Evolutionary conservation across 208 protist species (phyloP), one percentile per base, ranked within the genome.

Genomic region (Phytomonas sp.): DNA sequence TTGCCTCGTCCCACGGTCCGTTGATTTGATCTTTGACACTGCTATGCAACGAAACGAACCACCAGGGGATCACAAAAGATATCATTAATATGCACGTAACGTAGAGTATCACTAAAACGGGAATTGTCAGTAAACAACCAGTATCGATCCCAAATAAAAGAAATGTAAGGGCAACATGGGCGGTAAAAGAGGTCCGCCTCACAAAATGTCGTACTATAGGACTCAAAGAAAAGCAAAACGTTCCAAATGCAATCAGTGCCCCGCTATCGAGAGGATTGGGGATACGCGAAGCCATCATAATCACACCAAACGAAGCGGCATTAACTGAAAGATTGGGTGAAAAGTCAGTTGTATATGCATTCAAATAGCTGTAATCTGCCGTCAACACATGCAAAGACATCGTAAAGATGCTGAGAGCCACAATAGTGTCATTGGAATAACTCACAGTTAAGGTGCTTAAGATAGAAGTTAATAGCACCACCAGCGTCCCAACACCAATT

Each of bases 1-100:
- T 92, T 26, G 92, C 92, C 73, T 97, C 92, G 68, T 97, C 92
- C 90, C 92, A 97, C 15, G 92, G 92, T 0, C 92, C 92, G 64
- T 89, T 95, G 72, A 97, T 95, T 72, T 97, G 92, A 20, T 81
- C 79, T 76, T 97, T 97, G 61, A 83, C 76, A 59, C 78, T 84
- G 53, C 79, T 79, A 68, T 97, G 89, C 66, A 94, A 69, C 15
- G 68, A 70, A 0, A 95, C 83, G 72, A 97, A 97, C 20, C 77
- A 81, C 72, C 78, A 88, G 34, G 89, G 92, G 33, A 97, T 88
- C 33, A 88, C 74, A 70, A 95, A 83, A 13, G 85, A 77, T 33
- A 94, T 82, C 40, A 78, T 67, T 7, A 82, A 40, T 13, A 93
- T 75, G 3, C 76, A 53, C 13, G 78, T 63, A 46, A 80, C 80